Evolutionary conservation across 2,329 filamentous ascomycete species (phyloP), one percentile per base, ranked within the genome.

Genomic region (Colletotrichum liriopes): DNA sequence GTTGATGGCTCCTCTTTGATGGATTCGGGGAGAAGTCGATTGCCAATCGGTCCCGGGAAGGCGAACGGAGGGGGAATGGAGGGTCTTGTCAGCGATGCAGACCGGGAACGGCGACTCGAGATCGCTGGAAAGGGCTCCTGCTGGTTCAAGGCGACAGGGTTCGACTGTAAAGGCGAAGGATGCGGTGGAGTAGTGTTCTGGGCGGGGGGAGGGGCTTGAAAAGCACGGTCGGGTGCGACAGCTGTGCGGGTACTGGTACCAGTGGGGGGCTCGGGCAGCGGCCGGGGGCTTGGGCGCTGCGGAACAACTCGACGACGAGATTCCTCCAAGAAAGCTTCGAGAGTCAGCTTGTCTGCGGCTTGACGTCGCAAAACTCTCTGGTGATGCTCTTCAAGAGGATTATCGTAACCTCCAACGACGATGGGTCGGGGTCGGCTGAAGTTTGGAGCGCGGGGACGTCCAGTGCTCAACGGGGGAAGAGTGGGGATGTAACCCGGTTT

Each of bases 361-460:
- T 72, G 55, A n/a, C 66, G 70, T 35, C 66, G 65, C 45, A 61
- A 60, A 41, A 69, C 37, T 72, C 70, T 54, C 47, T 72, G 59
- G 16, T 55, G 60, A 29, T 72, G 47, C 5, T 72, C 70, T 18
- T 72, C 29, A 54, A 69, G 62, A 18, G 65, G 62, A 52, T 73
- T 73, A 45, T 73, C 73, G 66, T 58, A 74, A 32, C 61, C 73
- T 55, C 73, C 73, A 35, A 74, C 65, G 37, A 73, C 45, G 12
- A 71, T 47, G 29, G 73, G 73, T 45, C 73, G 73, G 49, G 73
- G 71, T 39, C 71, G 73, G 61, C 70, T 51, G 55, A 47, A 51
- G 23, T 59, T 64, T 26, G 61, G 39, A 32, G 55, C 49, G 43
- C 43, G 61, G 32, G 62, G 67, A 37, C 68, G 67, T 56, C 41